Conservation (phyloP, 1,284 basidiomycete genomes). For the Apiotrichum akiyoshidainum region DNA sequence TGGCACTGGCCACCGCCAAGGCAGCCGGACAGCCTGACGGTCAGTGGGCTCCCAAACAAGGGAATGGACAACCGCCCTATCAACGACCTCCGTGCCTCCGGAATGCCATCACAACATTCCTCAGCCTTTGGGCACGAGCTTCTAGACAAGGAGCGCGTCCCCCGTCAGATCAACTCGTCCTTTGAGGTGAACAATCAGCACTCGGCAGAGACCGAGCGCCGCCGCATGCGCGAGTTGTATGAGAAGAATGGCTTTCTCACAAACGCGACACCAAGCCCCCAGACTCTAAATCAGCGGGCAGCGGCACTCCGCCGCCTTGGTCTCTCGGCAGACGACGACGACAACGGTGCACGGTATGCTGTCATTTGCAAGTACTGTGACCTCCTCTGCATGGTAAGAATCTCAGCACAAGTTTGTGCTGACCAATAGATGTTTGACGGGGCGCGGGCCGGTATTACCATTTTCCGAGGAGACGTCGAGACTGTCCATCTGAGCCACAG, state of each 20-base stretch:
- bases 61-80: neutral
- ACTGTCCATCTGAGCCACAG: conserved; percentile 7
- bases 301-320: conserved; percentile 27
- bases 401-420: neutral
- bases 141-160: conserved; percentile 7
- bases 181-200: conserved; percentile 7
- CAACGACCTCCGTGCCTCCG: neutral
- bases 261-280: conserved; percentile 20
- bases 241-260: conserved; percentile 37
- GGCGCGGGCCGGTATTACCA: conserved; percentile 9
- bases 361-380: conserved; percentile 42
- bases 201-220: conserved; percentile 15
- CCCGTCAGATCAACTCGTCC: conserved; percentile 5
- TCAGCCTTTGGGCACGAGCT: neutral
- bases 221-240: conserved; percentile 27
- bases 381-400: conserved; percentile 31
- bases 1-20: conserved; percentile 4
- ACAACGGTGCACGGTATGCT: conserved; percentile 22
- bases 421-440: conserved; percentile 22
- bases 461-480: conserved; percentile 17
- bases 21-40: conserved; percentile 1
- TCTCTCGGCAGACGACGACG: conserved; percentile 18
- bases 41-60: conserved; percentile 3
- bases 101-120: neutral
- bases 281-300: conserved; percentile 4